Percentiles rank a stretch among this genome's conserved stretches.
phyloP scores from a whole-genome alignment of 225 moss, liverwort and hornwort species.

The Asterella californica region DNA sequence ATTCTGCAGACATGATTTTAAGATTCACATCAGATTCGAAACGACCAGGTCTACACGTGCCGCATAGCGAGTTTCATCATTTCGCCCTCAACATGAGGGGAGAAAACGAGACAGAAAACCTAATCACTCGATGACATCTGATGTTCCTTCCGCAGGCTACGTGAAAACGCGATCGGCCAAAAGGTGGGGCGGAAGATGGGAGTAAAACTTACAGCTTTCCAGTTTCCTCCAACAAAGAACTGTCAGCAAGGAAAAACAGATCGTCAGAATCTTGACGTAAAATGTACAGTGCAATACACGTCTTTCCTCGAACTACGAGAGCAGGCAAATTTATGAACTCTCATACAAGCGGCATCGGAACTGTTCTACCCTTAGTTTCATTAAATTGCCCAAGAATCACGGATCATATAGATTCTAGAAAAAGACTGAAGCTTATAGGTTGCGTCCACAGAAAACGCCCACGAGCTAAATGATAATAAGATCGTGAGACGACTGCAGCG shows the following conservation, averaged over 20 bases:
- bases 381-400: not conserved
- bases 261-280: not conserved
- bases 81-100: not conserved
- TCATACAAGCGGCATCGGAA: not conserved
- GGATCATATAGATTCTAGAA: not conserved
- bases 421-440: not conserved
- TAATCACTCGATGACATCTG: not conserved
- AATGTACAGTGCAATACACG: not conserved
- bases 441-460: not conserved
- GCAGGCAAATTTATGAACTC: not conserved
- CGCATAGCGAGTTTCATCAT: not conserved
- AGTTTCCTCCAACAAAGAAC: constrained; percentile 97
- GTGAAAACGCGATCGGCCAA: not conserved
- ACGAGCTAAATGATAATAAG: not conserved
- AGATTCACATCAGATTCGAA: too few relatives aligned
- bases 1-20: constrained; percentile 47
- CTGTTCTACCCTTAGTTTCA: not conserved
- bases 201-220: constrained; percentile 56
- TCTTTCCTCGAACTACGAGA: not conserved
- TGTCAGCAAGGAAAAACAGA: constrained; percentile 16
- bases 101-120: too few relatives aligned
- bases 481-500: not conserved
- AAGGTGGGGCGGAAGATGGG: not conserved
- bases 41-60: not conserved
- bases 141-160: not conserved